Evolutionary conservation across 495 filamentous ascomycete genomes (phyloP), one percentile per base, ranked within the genome.

Genomic region (Delitschia confertaspora): DNA sequence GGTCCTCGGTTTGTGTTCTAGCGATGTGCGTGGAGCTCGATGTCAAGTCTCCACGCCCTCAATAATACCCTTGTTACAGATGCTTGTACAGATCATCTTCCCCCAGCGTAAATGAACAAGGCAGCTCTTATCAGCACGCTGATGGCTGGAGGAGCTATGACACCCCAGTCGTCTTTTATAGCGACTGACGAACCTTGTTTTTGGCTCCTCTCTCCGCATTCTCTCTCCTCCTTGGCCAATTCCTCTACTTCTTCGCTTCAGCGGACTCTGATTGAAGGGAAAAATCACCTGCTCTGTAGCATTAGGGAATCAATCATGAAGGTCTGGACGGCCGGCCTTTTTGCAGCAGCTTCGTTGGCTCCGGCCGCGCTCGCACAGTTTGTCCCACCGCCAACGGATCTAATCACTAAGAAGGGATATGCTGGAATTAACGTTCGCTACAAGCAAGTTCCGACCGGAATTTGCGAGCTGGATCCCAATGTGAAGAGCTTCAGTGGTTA

Each of bases 401-500:
- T 80, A 30, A 74, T 67, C 48, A 56, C 59, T 0, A 69, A 67
- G 4, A 62, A 65, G 10, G 77, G 77, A 1, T 65, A 73, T 52
- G 65, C 71, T 4, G 65, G 63, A 20, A 55, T 79, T 46, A 24
- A 40, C 40, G 59, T 64, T 4, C 70, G 78, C 7, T 81, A 79
- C 58, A 81, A 79, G 52, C 58, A 78, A 51, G 77, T 78, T 3
- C 72, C 74, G 1, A 58, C 70, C 7, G 79, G 79, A 10, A 75
- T 80, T 31, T 83, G 79, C 46, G 79, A 83, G 62, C 68, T 73
- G 2, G 70, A 78, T 43, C 77, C 79, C 1, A 61, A 67, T 31
- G 76, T 82, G 11, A 80, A 80, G 57, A 76, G 71, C 42, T 82
- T 75, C 58, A 74, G 73, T 19, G 79, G 79, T 3, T 83, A 82